A percentile compares a stretch with the other conserved stretches of the same genome.
These are phyloP conservation scores for Drosera capensis DNA, from an alignment of 148 eudicot species.

Conservation along the genomic window DNA sequence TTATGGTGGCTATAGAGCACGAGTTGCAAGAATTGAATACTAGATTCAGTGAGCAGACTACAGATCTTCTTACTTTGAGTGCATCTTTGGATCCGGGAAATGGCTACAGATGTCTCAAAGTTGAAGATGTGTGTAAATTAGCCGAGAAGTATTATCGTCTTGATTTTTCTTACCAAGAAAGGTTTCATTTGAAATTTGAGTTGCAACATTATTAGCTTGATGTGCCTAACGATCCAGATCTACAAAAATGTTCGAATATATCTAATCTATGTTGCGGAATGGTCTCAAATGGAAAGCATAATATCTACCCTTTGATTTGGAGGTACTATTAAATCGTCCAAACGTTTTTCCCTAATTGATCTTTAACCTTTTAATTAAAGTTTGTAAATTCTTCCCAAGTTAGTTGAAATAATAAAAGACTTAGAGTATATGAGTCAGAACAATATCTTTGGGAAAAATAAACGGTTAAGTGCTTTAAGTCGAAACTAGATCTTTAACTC, in stretches of 20 bases:
- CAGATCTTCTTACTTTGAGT: neutral
- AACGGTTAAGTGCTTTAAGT: too few species aligned
- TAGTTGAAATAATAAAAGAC: too few species aligned
- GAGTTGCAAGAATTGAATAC: too few species aligned
- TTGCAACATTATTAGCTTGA: neutral
- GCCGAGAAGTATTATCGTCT: neutral
- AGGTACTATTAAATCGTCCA: too few species aligned
- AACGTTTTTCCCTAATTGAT: too few species aligned
- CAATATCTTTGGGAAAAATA: too few species aligned
- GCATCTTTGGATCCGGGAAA: neutral
- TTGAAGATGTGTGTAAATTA: neutral
- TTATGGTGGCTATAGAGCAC: neutral
- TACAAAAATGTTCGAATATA: neutral
- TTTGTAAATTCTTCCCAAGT: too few species aligned
- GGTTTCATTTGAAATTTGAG: neutral
- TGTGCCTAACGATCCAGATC: too few species aligned
- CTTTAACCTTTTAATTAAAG: too few species aligned
- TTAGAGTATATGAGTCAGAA: too few species aligned
- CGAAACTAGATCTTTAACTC: too few species aligned
- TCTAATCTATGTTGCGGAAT: neutral
- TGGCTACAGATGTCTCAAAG: neutral
- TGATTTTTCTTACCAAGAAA: neutral
- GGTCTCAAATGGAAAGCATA: neutral
- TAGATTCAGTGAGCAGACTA: neutral
- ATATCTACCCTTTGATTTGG: neutral